A percentile compares a stretch with the other conserved stretches of the same genome.
Evolutionary conservation across 1,284 basidiomycete species (phyloP).

Genomic region (Moesziomyces sp.): DNA sequence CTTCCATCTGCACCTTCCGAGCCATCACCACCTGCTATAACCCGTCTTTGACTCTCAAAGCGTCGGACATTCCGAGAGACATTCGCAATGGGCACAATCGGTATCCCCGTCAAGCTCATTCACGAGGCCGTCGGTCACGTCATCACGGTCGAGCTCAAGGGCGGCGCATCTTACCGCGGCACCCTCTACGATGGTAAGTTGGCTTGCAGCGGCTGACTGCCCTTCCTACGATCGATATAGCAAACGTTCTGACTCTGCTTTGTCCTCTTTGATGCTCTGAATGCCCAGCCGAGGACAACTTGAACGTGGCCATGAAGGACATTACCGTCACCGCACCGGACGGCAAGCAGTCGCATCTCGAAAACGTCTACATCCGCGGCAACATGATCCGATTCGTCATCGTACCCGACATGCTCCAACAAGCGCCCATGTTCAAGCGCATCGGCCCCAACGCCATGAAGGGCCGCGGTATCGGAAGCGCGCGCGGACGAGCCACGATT

Average conservation of each 20-base stretch:
- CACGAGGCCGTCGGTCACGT: constrained; percentile 84
- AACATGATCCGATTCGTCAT: constrained; percentile 94
- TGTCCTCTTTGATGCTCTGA: neutral
- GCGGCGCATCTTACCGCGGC: constrained; percentile 94
- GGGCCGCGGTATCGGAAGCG: constrained; percentile 97
- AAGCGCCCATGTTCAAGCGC: constrained; percentile 99
- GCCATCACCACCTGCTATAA: neutral
- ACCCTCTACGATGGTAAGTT: constrained; percentile 82
- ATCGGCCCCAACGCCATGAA: constrained; percentile 98
- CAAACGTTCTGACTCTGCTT: neutral
- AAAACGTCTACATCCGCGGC: constrained; percentile 98
- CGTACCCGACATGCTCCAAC: constrained; percentile 98
- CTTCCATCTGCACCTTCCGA: neutral
- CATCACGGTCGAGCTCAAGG: constrained; percentile 97
- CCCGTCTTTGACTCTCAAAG: neutral
- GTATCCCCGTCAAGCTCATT: constrained; percentile 69
- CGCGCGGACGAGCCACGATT: constrained; percentile 94
- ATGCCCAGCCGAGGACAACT: constrained; percentile 88
- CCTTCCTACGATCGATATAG: no score
- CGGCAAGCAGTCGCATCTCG: constrained; percentile 97
- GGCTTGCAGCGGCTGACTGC: no score
- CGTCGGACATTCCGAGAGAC: neutral
- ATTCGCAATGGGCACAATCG: constrained; percentile 61
- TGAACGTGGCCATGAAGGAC: constrained; percentile 95
- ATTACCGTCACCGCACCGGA: constrained; percentile 98